Percentiles rank a stretch among this genome's conserved stretches.
Conservation (phyloP, 805 yeast genomes). For the Teunomyces pallodes region DNA sequence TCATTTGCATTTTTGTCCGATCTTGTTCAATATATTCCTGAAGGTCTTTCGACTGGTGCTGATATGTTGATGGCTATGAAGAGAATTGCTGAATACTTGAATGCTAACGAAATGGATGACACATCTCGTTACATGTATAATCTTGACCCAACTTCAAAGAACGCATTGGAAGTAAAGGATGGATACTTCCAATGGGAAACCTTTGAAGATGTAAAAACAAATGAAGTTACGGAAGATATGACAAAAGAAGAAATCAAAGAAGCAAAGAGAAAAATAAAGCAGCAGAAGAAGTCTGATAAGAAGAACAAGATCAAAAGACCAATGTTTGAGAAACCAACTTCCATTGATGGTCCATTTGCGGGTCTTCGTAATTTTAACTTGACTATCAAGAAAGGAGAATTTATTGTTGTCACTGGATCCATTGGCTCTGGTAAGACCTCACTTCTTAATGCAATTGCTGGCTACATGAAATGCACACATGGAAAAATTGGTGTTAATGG, state of each 20-base stretch:
- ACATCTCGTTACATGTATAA: neutral
- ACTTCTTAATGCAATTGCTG: slow-evolving; percentile 34
- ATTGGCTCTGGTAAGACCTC: slow-evolving; percentile 40
- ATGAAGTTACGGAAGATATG: neutral
- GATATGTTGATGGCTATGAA: slow-evolving; percentile 13
- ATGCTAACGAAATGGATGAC: slow-evolving; percentile 19
- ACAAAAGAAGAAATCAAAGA: slow-evolving; percentile 1
- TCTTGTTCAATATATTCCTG: slow-evolving; percentile 11
- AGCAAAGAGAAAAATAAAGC: neutral
- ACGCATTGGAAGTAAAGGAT: slow-evolving; percentile 19
- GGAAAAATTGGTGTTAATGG: slow-evolving; percentile 27
- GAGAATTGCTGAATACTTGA: slow-evolving; percentile 24
- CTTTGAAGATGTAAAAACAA: slow-evolving; percentile 5
- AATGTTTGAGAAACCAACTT: neutral
- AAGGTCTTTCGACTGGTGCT: slow-evolving; percentile 10
- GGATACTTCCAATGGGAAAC: slow-evolving; percentile 32
- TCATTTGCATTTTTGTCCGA: slow-evolving; percentile 13
- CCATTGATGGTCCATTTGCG: neutral
- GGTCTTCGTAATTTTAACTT: slow-evolving; percentile 24
- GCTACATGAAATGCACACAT: slow-evolving; percentile 26
- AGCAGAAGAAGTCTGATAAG: neutral
- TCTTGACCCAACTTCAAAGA: neutral
- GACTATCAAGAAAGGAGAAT: slow-evolving; percentile 29
- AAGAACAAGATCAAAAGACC: neutral
- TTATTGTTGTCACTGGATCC: slow-evolving; percentile 34